Conservation (phyloP, 139 green algal genomes). For the Diplosphaera chodatii region DNA sequence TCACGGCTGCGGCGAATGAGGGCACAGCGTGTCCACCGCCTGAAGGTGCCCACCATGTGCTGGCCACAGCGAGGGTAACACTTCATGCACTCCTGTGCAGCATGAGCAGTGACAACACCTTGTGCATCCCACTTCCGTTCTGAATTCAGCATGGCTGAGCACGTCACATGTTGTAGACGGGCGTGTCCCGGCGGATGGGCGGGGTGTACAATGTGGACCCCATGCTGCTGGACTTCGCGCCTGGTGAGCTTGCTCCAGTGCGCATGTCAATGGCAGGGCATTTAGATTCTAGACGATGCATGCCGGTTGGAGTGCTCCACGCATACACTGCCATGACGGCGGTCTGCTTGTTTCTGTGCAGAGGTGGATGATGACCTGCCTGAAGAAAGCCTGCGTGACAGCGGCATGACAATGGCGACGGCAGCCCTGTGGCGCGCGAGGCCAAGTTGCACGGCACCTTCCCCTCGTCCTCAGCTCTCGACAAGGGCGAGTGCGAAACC, state of each 20-base stretch:
- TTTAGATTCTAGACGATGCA: no score
- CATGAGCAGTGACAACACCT: no score
- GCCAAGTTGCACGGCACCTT: background rate
- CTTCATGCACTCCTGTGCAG: no score
- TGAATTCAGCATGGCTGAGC: no score
- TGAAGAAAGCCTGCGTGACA: no score
- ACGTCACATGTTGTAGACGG: background rate
- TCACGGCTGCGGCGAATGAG: constrained; percentile 24
- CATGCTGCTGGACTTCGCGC: constrained; percentile 2
- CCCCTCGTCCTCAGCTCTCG: background rate
- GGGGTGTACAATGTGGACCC: constrained; percentile 3
- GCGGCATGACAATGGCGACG: background rate
- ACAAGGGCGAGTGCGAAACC: background rate
- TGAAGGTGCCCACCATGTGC: constrained; percentile 41
- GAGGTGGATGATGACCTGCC: background rate
- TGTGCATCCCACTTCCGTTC: no score
- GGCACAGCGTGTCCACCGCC: constrained; percentile 32
- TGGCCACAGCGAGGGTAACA: no score
- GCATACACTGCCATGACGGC: no score
- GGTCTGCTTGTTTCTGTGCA: no score
- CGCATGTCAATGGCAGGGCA: no score
- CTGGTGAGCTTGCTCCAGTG: no score
- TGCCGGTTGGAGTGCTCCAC: no score
- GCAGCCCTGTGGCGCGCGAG: background rate
- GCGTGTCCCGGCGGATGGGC: constrained; percentile 3